Evolutionary conservation across 306 rosid species (phyloP).

Genomic region (Lathyrus sativus): DNA sequence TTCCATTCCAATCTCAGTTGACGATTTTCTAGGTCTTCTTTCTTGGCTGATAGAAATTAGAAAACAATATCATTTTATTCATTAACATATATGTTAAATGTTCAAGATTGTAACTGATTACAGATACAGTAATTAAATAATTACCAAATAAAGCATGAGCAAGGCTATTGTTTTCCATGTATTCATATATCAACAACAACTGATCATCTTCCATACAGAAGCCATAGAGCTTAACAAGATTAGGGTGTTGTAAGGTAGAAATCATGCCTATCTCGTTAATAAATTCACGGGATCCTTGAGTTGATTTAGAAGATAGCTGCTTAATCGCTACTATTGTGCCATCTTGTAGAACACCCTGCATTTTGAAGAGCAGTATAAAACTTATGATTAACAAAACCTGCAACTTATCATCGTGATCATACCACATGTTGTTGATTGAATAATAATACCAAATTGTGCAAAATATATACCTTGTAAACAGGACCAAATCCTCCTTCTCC

Average conservation of each 20-base stretch:
- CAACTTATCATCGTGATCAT: background rate
- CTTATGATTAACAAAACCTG: background rate
- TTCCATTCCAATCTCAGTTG: conserved; percentile 50
- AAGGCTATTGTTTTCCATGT: conserved; percentile 63
- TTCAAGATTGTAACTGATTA: background rate
- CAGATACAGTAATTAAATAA: background rate
- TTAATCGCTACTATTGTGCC: conserved; percentile 51
- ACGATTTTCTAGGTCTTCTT: conserved; percentile 35
- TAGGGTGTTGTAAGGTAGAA: conserved; percentile 57
- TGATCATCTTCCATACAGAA: conserved; percentile 58
- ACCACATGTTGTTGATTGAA: background rate
- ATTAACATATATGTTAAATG: background rate
- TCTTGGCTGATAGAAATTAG: conserved; percentile 31
- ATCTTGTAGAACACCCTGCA: conserved; percentile 51
- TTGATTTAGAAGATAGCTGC: conserved; percentile 52
- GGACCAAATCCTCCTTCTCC: conserved; percentile 79
- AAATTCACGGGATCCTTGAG: conserved; percentile 62
- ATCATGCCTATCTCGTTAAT: conserved; percentile 61
- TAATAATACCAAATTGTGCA: background rate
- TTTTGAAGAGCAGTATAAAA: conserved; percentile 1
- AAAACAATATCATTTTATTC: background rate
- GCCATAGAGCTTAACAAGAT: conserved; percentile 58
- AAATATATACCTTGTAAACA: conserved; percentile 49
- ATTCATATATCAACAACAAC: conserved; percentile 52
- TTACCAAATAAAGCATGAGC: conserved; percentile 59